Evolutionary conservation across 2,329 filamentous ascomycete genomes (phyloP), one percentile per base, ranked within the genome.

Genomic region (Venturia pyrina): DNA sequence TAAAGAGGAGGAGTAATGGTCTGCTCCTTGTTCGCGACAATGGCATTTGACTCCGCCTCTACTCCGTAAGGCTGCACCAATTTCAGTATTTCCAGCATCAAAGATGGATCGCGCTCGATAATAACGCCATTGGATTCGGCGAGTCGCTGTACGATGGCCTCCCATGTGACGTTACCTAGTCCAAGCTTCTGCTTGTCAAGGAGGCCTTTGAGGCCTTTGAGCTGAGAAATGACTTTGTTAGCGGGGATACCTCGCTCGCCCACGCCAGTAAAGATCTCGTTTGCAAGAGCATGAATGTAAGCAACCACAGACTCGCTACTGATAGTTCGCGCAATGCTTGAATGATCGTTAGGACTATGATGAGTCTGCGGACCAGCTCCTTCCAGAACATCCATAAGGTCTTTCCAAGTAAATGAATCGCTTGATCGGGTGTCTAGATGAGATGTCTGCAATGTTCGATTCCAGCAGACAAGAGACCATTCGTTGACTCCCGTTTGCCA

Each of bases 221-320:
- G 68, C 41, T 72, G 70, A 59, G 70, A 56, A 0, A 79, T 70
- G 64, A 75, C 71, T n/a, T 66, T 70, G 68, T 71, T 74, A 44
- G 73, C 74, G 65, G 68, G 71, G 68, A 69, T 77, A 41, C 78
- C 78, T 67, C 76, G 70, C 41, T 68, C 66, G n/a, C 77, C 77
- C 28, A 78, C 76, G 57, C 79, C 80, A 28, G 79, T 69, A 65
- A 77, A 78, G 53, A 81, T 71, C 15, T 72, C 70, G 67, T 80
- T 82, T 50, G 81, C 71, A 17, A 85, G 71, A 19, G 79, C 81
- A 69, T 85, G 82, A 40, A 85, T 74, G 50, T 85, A 78, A 6
- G 82, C 81, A 63, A 80, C 76, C 34, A 87, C 78, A 13, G 87
- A 79, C 72, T 88, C 85, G 53, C 78, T 77, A 70, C 84, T 87